phyloP scores from a whole-genome alignment of 108 stramenopile genomes.

The Nannochloropsis oceanica region DNA sequence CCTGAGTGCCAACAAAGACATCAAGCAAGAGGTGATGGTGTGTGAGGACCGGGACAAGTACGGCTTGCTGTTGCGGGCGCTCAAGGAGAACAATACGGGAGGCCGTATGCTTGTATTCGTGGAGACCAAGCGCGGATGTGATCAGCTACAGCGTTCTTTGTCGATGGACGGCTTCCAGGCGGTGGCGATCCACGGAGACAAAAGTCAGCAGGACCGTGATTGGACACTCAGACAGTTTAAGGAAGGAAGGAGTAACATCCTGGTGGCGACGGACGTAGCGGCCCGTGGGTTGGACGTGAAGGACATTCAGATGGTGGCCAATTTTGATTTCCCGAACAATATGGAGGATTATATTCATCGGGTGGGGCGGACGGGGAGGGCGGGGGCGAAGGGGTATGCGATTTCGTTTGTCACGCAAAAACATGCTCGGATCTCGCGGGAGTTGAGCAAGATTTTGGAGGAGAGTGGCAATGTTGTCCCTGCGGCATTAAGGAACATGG shows the following conservation, averaged over 20 bases:
- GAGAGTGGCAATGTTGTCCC: slow-evolving; percentile 43
- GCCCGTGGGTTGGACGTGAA: slow-evolving; percentile 92
- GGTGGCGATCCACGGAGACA: slow-evolving; percentile 93
- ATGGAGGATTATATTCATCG: slow-evolving; percentile 89
- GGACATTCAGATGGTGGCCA: slow-evolving; percentile 83
- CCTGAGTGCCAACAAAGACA: slow-evolving; percentile 88
- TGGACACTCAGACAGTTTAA: slow-evolving; percentile 89
- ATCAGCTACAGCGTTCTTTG: slow-evolving; percentile 72
- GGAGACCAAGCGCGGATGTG: slow-evolving; percentile 93
- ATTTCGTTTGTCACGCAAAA: slow-evolving; percentile 80
- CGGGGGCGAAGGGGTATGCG: slow-evolving; percentile 81
- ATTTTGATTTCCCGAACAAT: slow-evolving; percentile 75
- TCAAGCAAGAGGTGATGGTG: slow-evolving; percentile 84
- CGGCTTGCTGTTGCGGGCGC: slow-evolving; percentile 38
- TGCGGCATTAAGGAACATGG: slow-evolving; percentile 23
- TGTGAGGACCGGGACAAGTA: slow-evolving; percentile 83
- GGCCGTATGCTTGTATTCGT: slow-evolving; percentile 78
- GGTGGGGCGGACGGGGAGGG: slow-evolving; percentile 97
- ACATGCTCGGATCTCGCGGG: slow-evolving; percentile 65
- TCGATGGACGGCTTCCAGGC: slow-evolving; percentile 76
- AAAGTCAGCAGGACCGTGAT: slow-evolving; percentile 94
- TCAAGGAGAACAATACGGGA: slow-evolving; percentile 2
- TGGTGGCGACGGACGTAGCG: slow-evolving; percentile 98
- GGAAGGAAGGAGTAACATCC: slow-evolving; percentile 53
- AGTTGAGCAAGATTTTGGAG: slow-evolving; percentile 39